Conservation (phyloP, 2,329 filamentous ascomycete species). For the Colletotrichum caudatum region DNA sequence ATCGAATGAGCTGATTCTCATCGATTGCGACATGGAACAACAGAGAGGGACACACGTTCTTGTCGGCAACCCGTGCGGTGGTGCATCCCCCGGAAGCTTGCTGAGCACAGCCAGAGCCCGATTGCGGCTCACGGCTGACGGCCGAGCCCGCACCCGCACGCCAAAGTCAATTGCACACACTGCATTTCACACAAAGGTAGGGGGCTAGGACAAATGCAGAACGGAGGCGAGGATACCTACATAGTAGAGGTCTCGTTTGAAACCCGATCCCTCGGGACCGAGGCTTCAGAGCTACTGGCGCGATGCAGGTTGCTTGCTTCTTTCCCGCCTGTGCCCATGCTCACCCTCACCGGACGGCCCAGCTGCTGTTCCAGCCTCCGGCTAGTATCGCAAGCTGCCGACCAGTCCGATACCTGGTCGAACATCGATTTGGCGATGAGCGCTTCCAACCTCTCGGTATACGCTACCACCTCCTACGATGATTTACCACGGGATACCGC, state of each 20-base stretch:
- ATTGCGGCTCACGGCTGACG: background rate
- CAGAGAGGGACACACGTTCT: background rate
- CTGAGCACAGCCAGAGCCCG: conserved; percentile 9
- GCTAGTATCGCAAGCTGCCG: background rate
- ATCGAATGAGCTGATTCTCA: background rate
- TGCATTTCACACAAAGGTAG: background rate
- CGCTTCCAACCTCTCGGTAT: background rate
- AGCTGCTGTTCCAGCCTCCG: background rate
- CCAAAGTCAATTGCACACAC: conserved; percentile 33
- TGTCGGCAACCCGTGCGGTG: conserved; percentile 14
- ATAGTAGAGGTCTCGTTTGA: conserved; percentile 21
- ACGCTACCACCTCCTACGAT: background rate
- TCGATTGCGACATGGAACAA: background rate
- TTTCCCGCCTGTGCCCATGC: background rate
- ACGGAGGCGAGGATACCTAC: background rate
- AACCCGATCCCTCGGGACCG: conserved; percentile 26
- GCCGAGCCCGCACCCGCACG: background rate
- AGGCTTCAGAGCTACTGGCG: conserved; percentile 10
- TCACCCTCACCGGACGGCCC: background rate
- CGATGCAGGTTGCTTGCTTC: conserved; percentile 19
- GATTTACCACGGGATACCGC: background rate
- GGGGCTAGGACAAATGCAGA: background rate
- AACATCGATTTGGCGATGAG: background rate
- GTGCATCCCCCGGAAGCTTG: conserved; percentile 20
- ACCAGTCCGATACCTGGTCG: background rate